Evolutionary conservation across 768 basidiomycete species (phyloP).

Genomic region (Pleurotus giganteus): DNA sequence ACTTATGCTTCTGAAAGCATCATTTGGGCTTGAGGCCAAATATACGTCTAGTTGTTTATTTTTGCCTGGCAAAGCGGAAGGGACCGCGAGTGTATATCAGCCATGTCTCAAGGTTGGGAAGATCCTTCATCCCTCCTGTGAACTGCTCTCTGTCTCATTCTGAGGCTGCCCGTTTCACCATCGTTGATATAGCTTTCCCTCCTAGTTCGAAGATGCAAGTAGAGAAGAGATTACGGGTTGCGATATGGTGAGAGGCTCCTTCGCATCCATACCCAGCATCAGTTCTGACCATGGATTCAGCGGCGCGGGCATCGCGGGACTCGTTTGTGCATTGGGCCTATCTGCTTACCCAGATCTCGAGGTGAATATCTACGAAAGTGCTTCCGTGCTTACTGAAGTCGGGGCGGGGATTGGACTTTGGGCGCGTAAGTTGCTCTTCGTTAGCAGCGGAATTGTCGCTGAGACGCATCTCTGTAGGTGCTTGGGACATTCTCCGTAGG

Average conservation of each 20-base stretch:
- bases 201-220: conserved; percentile 2
- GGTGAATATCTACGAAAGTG: conserved; percentile 55
- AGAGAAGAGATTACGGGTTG: conserved; percentile 42
- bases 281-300: conserved; percentile 29
- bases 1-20: background rate
- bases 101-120: background rate
- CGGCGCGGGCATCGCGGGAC: conserved; percentile 52
- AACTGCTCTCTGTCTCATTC: no score
- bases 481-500: conserved; percentile 46
- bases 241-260: conserved; percentile 45
- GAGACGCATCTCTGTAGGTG: conserved; percentile 26
- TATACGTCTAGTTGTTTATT: background rate
- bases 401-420: conserved; percentile 65
- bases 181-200: background rate
- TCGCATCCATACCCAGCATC: conserved; percentile 12
- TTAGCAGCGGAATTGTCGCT: conserved; percentile 6
- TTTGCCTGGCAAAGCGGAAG: no score
- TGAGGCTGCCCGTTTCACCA: no score
- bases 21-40: background rate
- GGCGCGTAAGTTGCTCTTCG: conserved; percentile 34
- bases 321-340: conserved; percentile 44
- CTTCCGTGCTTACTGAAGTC: conserved; percentile 46
- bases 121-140: background rate
- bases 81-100: background rate
- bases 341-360: conserved; percentile 52